phyloP scores from a whole-genome alignment of 345 rosid genomes.

The Aethionema arabicum region DNA sequence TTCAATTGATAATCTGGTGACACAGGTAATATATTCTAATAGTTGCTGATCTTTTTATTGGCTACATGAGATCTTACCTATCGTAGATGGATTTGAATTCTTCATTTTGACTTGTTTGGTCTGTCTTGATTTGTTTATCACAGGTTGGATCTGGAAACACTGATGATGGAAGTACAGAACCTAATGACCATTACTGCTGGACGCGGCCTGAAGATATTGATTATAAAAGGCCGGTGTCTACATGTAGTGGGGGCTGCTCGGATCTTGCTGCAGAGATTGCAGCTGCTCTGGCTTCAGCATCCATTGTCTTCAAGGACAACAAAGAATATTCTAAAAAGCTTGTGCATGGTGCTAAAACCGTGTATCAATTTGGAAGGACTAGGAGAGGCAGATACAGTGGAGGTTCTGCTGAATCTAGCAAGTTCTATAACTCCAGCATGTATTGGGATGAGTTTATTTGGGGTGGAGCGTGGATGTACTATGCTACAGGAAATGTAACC shows the following conservation, averaged over 20 bases:
- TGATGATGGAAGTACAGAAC: slow-evolving; percentile 62
- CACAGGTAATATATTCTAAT: slow-evolving; percentile 50
- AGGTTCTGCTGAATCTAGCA: slow-evolving; percentile 54
- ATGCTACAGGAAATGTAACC: slow-evolving; percentile 80
- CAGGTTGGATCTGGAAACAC: slow-evolving; percentile 95
- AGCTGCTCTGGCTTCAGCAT: slow-evolving; percentile 90
- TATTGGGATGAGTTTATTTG: slow-evolving; percentile 96
- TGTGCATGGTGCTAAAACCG: slow-evolving; percentile 80
- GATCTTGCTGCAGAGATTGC: slow-evolving; percentile 99
- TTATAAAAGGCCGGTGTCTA: slow-evolving; percentile 61
- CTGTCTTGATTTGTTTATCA: background rate
- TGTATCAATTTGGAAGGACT: slow-evolving; percentile 66
- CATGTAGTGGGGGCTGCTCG: slow-evolving; percentile 67
- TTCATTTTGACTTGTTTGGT: background rate
- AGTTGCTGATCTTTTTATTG: background rate
- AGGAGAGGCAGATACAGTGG: slow-evolving; percentile 84
- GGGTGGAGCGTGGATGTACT: slow-evolving; percentile 96
- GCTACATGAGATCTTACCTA: background rate
- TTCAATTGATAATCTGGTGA: slow-evolving; percentile 51
- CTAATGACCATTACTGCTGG: slow-evolving; percentile 97
- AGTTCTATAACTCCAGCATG: slow-evolving; percentile 77
- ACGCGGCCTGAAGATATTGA: slow-evolving; percentile 99
- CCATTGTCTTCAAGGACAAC: slow-evolving; percentile 94
- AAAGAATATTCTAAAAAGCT: slow-evolving; percentile 90
- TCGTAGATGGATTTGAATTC: background rate